phyloP scores from a whole-genome alignment of 805 yeast genomes.

The Starmerella floris region DNA sequence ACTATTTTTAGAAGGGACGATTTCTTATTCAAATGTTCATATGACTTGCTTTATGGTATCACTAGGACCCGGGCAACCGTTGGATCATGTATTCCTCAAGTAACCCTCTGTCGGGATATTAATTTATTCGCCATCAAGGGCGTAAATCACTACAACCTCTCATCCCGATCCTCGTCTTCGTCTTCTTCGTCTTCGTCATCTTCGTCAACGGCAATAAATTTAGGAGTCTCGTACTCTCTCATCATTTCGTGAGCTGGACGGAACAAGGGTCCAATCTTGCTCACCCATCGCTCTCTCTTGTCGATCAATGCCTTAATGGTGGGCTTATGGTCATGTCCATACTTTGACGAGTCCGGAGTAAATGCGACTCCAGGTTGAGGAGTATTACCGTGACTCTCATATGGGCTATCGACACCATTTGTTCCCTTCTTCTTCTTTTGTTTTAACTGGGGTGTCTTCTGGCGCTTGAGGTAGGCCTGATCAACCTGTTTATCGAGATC shows the following conservation, averaged over 20 bases:
- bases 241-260: slow-evolving; percentile 54
- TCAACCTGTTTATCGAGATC: slow-evolving; percentile 95
- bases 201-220: slow-evolving; percentile 35
- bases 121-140: too few species aligned
- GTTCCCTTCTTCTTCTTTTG: slow-evolving; percentile 30
- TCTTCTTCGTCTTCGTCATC: slow-evolving; percentile 22
- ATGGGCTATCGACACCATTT: slow-evolving; percentile 10
- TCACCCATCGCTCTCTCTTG: slow-evolving; percentile 79
- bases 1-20: too few species aligned
- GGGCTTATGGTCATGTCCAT: slow-evolving; percentile 52
- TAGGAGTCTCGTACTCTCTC: slow-evolving; percentile 51
- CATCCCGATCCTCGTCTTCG: too few species aligned
- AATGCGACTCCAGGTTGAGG: background rate
- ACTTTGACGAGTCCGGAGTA: slow-evolving; percentile 2
- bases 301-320: slow-evolving; percentile 71
- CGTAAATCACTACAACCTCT: too few species aligned
- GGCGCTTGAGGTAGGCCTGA: slow-evolving; percentile 75
- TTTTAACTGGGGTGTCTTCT: slow-evolving; percentile 49
- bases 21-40: too few species aligned
- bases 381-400: background rate
- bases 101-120: too few species aligned
- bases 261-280: slow-evolving; percentile 78
- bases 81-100: too few species aligned
- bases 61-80: too few species aligned
- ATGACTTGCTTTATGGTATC: too few species aligned